These are phyloP conservation scores for Globisporangium emineosum DNA, from an alignment of 352 stramenopile genomes.

Conservation along the genomic window DNA sequence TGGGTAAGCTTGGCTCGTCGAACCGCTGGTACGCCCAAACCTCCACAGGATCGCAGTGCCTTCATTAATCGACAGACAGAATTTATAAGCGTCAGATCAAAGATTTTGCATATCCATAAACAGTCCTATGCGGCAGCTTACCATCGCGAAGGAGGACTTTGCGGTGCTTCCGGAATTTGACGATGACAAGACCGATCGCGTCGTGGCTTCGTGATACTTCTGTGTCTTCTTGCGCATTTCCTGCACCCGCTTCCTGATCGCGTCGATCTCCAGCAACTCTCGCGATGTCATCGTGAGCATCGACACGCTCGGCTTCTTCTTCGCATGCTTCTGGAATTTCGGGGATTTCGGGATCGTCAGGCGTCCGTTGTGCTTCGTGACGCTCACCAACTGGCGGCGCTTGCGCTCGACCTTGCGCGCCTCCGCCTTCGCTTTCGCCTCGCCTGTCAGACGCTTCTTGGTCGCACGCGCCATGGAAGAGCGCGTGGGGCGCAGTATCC, in stretches of 20 bases:
- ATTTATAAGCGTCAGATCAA: not conserved
- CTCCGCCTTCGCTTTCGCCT: conserved; percentile 40
- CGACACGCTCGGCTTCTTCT: conserved; percentile 31
- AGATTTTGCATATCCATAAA: not conserved
- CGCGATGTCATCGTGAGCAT: conserved; percentile 69
- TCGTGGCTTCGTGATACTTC: conserved; percentile 66
- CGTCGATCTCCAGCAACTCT: conserved; percentile 69
- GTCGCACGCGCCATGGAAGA: conserved; percentile 46
- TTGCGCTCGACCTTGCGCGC: conserved; percentile 31
- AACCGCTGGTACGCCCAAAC: conserved; percentile 62
- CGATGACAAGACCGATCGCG: conserved; percentile 25
- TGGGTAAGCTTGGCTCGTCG: conserved; percentile 63
- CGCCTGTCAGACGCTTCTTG: conserved; percentile 39
- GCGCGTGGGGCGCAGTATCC: conserved; percentile 55
- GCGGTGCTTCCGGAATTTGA: conserved; percentile 24
- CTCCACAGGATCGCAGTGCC: conserved; percentile 57
- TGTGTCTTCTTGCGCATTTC: conserved; percentile 56
- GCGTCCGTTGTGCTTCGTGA: conserved; percentile 51
- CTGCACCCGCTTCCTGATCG: conserved; percentile 55
- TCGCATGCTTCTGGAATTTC: conserved; percentile 46
- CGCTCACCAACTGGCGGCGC: conserved; percentile 27
- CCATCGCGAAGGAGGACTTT: conserved; percentile 33
- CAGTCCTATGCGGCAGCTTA: conserved; percentile 14
- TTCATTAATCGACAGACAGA: conserved; percentile 7
- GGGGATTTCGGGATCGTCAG: conserved; percentile 70